Base-by-base conservation (phyloP, 1,284 basidiomycete genomes). In the Vanrija pseudolonga region DNA sequence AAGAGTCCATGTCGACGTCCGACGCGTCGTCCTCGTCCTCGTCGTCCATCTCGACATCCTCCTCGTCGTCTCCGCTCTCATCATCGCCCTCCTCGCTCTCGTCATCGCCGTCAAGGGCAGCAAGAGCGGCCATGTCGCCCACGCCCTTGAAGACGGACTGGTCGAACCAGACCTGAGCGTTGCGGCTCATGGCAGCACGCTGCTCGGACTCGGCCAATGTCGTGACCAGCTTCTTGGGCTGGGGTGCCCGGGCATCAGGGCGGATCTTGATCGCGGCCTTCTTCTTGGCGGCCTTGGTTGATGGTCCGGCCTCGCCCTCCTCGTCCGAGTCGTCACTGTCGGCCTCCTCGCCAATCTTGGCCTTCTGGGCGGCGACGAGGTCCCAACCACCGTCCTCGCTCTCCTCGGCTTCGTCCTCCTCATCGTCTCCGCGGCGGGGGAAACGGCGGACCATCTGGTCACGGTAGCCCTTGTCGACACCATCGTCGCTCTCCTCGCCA, bases 111-210 rank as follows among this genome's bases (percentile, higher is more conserved):
- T 77, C 77, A 47, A 76, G 76, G 1, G 74, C 79, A 32, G 76
- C 76, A n/a, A 81, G 69, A n/a, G 78, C 79, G 11, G 79, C 79
- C 8, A 84, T 66, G 46, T 81, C 80, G 24, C 84, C 84, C 7
- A 90, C 70, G n/a, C 82, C 88, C 56, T 85, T 83, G 80, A 99
- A 99, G 47, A 97, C 77, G 48, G 89, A 87, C 74, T 98, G 96
- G 67, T 91, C 89, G 76, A 98, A 99, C 96, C 96, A 99, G 19
- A 98, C 76, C 59, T 80, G 80, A 15, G 83, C 82, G 44, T 80
- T 79, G 20, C 79, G 74, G 60, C 78, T 81, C 68, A 77, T 74
- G 48, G 76, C 69, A 4, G 70, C 69, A 24, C 71, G 52, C 51
- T 71, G 51, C 52, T 71, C 66, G 42, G 63, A 56, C 17, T 74